Percentiles rank a stretch among this genome's conserved stretches.
Conservation (phyloP, 1,139 yeast species). For the Starmera stellimalicola region DNA sequence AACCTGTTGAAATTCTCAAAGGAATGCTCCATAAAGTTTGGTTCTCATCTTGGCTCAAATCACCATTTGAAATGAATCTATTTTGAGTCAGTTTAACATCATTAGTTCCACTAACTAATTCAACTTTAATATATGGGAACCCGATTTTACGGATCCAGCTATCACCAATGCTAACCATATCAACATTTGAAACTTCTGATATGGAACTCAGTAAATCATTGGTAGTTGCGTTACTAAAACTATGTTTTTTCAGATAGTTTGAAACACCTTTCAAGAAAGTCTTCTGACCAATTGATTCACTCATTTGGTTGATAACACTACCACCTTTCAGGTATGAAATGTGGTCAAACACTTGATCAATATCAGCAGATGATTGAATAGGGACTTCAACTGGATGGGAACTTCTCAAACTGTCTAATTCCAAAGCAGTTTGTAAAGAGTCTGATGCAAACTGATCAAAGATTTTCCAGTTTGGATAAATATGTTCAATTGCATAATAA, state of each 20-base stretch:
- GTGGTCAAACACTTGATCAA: constrained; percentile 80
- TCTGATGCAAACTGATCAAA: constrained; percentile 68
- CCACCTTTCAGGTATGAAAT: constrained; percentile 82
- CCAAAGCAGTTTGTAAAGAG: constrained; percentile 59
- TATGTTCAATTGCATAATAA: constrained; percentile 65
- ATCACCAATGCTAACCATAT: constrained; percentile 43
- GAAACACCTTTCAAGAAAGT: constrained; percentile 72
- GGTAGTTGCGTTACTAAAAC: constrained; percentile 53
- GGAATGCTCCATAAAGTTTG: constrained; percentile 72
- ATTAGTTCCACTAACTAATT: constrained; percentile 16
- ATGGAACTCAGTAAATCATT: constrained; percentile 52
- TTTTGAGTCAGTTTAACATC: constrained; percentile 36
- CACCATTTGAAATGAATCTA: constrained; percentile 49
- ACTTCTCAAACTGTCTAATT: constrained; percentile 65
- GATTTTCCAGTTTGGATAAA: constrained; percentile 82
- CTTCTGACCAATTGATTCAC: constrained; percentile 68
- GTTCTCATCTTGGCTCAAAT: constrained; percentile 37
- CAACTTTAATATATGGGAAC: constrained; percentile 48
- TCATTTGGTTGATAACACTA: constrained; percentile 67
- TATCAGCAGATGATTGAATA: constrained; percentile 70
- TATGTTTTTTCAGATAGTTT: constrained; percentile 57
- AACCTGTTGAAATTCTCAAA: constrained; percentile 34
- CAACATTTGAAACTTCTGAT: constrained; percentile 44
- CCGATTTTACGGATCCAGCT: constrained; percentile 61
- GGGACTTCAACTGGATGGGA: constrained; percentile 88